phyloP scores from a whole-genome alignment of 1,284 basidiomycete species.

The Singerocomus inundabilis region DNA sequence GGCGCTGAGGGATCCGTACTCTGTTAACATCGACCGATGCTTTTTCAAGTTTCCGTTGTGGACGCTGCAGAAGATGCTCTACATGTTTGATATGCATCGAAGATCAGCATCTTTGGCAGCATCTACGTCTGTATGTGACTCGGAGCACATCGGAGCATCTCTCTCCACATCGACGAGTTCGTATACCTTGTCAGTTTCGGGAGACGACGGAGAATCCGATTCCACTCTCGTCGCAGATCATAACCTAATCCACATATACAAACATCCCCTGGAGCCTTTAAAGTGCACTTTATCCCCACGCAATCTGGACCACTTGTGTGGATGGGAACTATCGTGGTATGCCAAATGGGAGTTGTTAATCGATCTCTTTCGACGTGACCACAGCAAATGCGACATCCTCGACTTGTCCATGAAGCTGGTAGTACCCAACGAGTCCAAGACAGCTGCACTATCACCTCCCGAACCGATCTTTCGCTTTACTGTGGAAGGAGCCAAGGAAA shows the following conservation, averaged over 20 bases:
- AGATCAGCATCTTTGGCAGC: constrained; percentile 3
- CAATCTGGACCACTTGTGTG: neutral
- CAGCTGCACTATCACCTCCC: neutral
- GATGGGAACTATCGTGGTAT: constrained; percentile 33
- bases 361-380: constrained; percentile 24
- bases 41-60: constrained; percentile 57
- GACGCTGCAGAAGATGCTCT: constrained; percentile 65
- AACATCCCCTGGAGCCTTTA: neutral
- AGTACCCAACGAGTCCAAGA: neutral
- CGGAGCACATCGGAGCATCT: constrained; percentile 10
- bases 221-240: constrained; percentile 25
- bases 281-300: neutral
- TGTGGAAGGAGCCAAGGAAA: constrained; percentile 3
- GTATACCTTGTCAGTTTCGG: constrained; percentile 16
- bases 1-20: constrained; percentile 54
- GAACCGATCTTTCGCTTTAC: constrained; percentile 11
- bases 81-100: constrained; percentile 53
- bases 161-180: constrained; percentile 26
- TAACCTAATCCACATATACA: neutral
- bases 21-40: constrained; percentile 53
- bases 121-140: neutral
- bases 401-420: neutral
- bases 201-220: constrained; percentile 27
- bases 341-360: constrained; percentile 31
- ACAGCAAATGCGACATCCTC: neutral